These are phyloP conservation scores for Madurella mycetomatis DNA, from an alignment of 2,329 filamentous ascomycete genomes.

Conservation along the genomic window DNA sequence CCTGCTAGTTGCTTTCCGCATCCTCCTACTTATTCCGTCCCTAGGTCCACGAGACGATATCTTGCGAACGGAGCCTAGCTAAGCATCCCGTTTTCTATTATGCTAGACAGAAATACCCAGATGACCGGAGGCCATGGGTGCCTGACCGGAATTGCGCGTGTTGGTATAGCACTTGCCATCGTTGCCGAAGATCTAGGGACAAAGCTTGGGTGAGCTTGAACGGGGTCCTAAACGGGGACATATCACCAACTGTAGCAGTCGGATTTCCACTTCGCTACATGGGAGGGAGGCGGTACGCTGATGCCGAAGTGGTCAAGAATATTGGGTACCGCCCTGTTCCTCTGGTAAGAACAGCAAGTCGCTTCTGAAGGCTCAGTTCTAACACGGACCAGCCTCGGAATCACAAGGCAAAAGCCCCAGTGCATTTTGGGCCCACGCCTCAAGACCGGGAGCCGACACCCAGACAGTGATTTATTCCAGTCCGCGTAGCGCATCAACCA, in stretches of 20 bases:
- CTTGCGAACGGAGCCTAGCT: slow-evolving; percentile 16
- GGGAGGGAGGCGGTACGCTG: slow-evolving; percentile 40
- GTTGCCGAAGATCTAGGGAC: slow-evolving; percentile 43
- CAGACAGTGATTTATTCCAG: neutral
- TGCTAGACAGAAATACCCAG: slow-evolving; percentile 14
- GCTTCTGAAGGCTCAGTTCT: neutral
- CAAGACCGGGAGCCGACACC: neutral
- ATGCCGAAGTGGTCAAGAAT: slow-evolving; percentile 36
- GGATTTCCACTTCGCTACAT: slow-evolving; percentile 50
- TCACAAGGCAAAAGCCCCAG: slow-evolving; percentile 1
- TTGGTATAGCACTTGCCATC: slow-evolving; percentile 46
- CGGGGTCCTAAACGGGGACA: slow-evolving; percentile 45
- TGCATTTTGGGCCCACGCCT: too few relatives aligned
- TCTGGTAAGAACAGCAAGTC: slow-evolving; percentile 30
- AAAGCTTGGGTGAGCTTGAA: slow-evolving; percentile 48
- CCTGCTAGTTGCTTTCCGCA: neutral
- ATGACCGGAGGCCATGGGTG: slow-evolving; percentile 22
- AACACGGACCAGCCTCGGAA: slow-evolving; percentile 18
- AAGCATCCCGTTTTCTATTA: neutral
- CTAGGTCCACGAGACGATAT: slow-evolving; percentile 34
- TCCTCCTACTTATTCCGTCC: slow-evolving; percentile 6
- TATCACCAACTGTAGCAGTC: slow-evolving; percentile 45
- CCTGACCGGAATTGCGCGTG: slow-evolving; percentile 40
- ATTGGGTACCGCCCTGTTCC: slow-evolving; percentile 39
- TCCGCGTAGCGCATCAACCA: neutral